A percentile compares a stretch with the other conserved stretches of the same genome.
phyloP scores from a whole-genome alignment of 2,329 filamentous ascomycete species.

The Myriosclerotinia duriaeana region DNA sequence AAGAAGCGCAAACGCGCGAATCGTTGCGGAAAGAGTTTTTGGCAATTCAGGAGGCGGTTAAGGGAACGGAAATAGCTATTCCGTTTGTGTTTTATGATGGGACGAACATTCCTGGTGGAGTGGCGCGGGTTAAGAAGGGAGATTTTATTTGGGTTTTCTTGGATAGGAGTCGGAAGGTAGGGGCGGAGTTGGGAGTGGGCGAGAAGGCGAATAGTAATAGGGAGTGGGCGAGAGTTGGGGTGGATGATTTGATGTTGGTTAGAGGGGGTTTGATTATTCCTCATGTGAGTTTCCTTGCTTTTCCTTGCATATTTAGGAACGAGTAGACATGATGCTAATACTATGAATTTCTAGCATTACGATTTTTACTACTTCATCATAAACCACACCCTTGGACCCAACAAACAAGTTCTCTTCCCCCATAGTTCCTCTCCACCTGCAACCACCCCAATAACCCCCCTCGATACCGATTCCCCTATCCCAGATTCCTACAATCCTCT shows the following conservation, averaged over 20 bases:
- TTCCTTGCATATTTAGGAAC: background rate
- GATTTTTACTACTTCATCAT: slow-evolving; percentile 97
- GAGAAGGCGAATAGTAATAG: slow-evolving; percentile 59
- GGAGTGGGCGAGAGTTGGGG: slow-evolving; percentile 89
- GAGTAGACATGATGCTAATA: slow-evolving; percentile 18
- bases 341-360: slow-evolving; percentile 67
- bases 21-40: slow-evolving; percentile 76
- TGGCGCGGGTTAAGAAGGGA: slow-evolving; percentile 86
- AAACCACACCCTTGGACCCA: slow-evolving; percentile 77
- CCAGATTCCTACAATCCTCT: slow-evolving; percentile 44
- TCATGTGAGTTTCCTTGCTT: slow-evolving; percentile 61
- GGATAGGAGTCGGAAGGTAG: slow-evolving; percentile 86
- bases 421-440: slow-evolving; percentile 55
- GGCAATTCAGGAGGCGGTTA: slow-evolving; percentile 78
- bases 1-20: slow-evolving; percentile 77
- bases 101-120: slow-evolving; percentile 80
- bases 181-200: slow-evolving; percentile 76
- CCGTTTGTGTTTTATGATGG: slow-evolving; percentile 98
- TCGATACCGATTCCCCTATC: slow-evolving; percentile 27
- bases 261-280: slow-evolving; percentile 88
- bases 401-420: slow-evolving; percentile 71
- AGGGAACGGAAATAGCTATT: slow-evolving; percentile 82
- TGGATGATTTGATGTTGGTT: slow-evolving; percentile 94
- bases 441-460: slow-evolving; percentile 7
- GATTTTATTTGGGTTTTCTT: slow-evolving; percentile 92